Conservation (phyloP, 176 grass and related monocot species). For the Phoenix roebelenii region DNA sequence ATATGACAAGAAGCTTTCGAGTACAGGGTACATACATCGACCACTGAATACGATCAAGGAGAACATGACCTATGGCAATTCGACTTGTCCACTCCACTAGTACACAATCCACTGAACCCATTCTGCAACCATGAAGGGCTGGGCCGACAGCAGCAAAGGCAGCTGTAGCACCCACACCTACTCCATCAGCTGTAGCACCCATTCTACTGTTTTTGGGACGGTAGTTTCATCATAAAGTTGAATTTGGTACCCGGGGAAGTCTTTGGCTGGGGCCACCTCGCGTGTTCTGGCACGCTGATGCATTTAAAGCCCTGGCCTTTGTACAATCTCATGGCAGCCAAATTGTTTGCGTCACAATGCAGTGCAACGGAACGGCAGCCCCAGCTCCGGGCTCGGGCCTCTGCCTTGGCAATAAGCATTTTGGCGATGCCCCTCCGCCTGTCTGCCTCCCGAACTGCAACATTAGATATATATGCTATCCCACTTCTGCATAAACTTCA, state of each 20-base stretch:
- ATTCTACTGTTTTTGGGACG: conserved; percentile 19
- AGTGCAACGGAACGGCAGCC: conserved; percentile 69
- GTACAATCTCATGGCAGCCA: conserved; percentile 54
- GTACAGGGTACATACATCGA: no score
- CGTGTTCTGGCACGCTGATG: conserved; percentile 55
- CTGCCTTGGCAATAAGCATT: conserved; percentile 58
- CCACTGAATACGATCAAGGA: no score
- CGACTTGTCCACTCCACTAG: no score
- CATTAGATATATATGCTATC: conserved; percentile 87
- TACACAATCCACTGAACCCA: no score
- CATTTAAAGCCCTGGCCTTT: conserved; percentile 62
- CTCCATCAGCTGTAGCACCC: background rate
- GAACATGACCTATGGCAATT: no score
- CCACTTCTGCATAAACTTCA: conserved; percentile 45
- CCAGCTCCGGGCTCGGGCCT: conserved; percentile 57
- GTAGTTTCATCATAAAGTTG: conserved; percentile 82
- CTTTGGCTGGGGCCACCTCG: conserved; percentile 58
- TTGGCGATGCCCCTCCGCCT: conserved; percentile 75
- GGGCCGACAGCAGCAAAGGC: no score
- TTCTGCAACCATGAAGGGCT: no score
- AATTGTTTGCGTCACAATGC: conserved; percentile 72
- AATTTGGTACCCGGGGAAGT: conserved; percentile 47
- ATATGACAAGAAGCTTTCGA: no score
- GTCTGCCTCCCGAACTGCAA: conserved; percentile 55
- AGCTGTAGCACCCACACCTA: no score